phyloP scores from a whole-genome alignment of 768 basidiomycete genomes.

The Termitomyces sp. region DNA sequence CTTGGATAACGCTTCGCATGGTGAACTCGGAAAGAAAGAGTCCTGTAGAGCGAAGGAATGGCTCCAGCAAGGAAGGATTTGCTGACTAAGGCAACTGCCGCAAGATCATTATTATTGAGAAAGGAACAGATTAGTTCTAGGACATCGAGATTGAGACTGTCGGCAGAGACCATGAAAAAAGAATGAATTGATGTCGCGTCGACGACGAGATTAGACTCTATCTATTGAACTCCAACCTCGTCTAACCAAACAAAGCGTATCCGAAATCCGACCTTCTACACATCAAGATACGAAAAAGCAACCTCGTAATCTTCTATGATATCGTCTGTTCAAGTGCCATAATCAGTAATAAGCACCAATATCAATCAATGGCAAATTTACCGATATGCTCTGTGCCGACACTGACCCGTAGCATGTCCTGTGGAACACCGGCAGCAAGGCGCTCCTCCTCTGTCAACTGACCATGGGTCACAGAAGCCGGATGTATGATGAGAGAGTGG shows the following conservation, averaged over 20 bases:
- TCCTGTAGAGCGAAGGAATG: slow-evolving; percentile 60
- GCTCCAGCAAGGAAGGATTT: slow-evolving; percentile 62
- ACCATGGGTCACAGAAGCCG: slow-evolving; percentile 59
- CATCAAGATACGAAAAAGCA: slow-evolving; percentile 7
- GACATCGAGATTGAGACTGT: slow-evolving; percentile 71
- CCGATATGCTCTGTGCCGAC: slow-evolving; percentile 15
- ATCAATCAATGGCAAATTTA: not conserved
- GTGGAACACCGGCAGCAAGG: slow-evolving; percentile 47
- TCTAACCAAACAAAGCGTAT: not conserved
- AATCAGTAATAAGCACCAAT: not conserved
- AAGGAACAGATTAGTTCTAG: slow-evolving; percentile 63
- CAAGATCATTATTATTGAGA: slow-evolving; percentile 54
- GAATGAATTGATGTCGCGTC: not conserved
- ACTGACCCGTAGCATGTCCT: slow-evolving; percentile 56
- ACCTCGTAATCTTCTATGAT: slow-evolving; percentile 15
- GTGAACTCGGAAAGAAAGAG: slow-evolving; percentile 48
- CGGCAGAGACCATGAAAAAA: slow-evolving; percentile 54
- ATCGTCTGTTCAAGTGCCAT: not conserved
- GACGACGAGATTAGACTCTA: too few relatives aligned
- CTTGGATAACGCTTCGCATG: slow-evolving; percentile 58
- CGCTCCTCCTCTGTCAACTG: slow-evolving; percentile 51
- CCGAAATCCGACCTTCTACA: not conserved
- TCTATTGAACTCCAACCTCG: not conserved
- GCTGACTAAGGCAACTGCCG: slow-evolving; percentile 61
- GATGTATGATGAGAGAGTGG: slow-evolving; percentile 61